Conservation (phyloP, 2,329 filamentous ascomycete genomes). For the Passalora sequoiae region DNA sequence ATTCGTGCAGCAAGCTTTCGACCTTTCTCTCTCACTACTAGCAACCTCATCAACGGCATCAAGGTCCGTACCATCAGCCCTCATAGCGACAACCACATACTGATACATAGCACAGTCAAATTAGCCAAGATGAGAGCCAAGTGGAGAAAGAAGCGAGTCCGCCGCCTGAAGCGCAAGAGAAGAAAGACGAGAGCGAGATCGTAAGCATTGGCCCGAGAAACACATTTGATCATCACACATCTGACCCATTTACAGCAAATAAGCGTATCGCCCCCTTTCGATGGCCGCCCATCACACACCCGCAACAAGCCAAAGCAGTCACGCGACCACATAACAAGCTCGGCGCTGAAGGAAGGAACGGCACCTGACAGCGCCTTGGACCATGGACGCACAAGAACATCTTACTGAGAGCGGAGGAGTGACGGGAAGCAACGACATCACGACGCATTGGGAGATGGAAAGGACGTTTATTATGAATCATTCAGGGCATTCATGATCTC, state of each 20-base stretch:
- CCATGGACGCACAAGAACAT: conserved; percentile 15
- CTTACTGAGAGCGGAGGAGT: conserved; percentile 17
- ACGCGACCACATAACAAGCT: conserved; percentile 30
- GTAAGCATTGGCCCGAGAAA: conserved; percentile 54
- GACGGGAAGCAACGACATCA: conserved; percentile 13
- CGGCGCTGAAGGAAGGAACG: conserved; percentile 33
- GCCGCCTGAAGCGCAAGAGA: conserved; percentile 99
- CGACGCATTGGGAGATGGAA: not conserved
- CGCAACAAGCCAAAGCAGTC: conserved; percentile 23
- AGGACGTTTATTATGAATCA: not conserved
- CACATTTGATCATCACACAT: not conserved
- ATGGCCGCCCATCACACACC: conserved; percentile 23
- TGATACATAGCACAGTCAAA: conserved; percentile 23
- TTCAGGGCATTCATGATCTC: not conserved
- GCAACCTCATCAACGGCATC: conserved; percentile 18
- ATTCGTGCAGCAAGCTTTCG: not conserved
- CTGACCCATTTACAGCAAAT: conserved; percentile 31
- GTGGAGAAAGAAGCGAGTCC: conserved; percentile 99
- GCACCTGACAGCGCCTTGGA: conserved; percentile 30
- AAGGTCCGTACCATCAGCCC: conserved; percentile 7
- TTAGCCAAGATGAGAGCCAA: conserved; percentile 77
- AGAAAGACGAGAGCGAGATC: conserved; percentile 98
- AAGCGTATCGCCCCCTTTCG: conserved; percentile 43
- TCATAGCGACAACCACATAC: conserved; percentile 3
- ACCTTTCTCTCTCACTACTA: not conserved